Evolutionary conservation across 805 yeast genomes (phyloP), one percentile per base, ranked within the genome.

Genomic region (Brettanomyces anomalus): DNA sequence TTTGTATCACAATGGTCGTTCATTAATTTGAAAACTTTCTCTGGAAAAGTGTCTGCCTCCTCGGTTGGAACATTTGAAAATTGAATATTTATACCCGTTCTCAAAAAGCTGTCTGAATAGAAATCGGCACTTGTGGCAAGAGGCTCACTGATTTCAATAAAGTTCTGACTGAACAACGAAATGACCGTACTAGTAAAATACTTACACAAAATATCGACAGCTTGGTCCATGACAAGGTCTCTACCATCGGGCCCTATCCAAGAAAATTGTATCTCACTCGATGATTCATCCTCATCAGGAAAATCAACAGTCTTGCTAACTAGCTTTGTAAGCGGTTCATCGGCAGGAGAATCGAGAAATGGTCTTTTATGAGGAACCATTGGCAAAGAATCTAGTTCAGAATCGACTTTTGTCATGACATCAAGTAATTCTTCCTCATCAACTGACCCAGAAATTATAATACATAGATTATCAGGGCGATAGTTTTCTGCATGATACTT

Each of bases 231-330:
- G 17, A 78, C 55, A 13, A 67, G 56, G 35, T 81, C 76, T 8
- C 61, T 56, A 33, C 72, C 74, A 13, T 68, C 64, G 7, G 95
- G 95, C 6, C 97, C 97, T 40, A 85, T 70, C 90, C 95, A 89
- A 3, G 84, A 67, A 20, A 93, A 62, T 15, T 72, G 54, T 1
- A 86, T 54, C 53, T 85, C 93, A 32, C 96, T 95, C 61, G 79
- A 75, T 11, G 84, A 70, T 61, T 88, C 97, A 55, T 87, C 96
- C 45, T 77, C 72, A 53, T 93, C 97, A 2, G 97, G 96, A 55
- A 93, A 93, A 45, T 78, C 81, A 20, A 88, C 74, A 4, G 66
- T 69, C 33, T 74, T 69, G 11, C 72, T 62, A 5, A 70, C 56
- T 2, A 65, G 60, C 40, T 71, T 55, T 3, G 52, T 42, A 33